A percentile compares a stretch with the other conserved stretches of the same genome.
Conservation (phyloP, 83 land plant genomes). For the Picea mariana region DNA sequence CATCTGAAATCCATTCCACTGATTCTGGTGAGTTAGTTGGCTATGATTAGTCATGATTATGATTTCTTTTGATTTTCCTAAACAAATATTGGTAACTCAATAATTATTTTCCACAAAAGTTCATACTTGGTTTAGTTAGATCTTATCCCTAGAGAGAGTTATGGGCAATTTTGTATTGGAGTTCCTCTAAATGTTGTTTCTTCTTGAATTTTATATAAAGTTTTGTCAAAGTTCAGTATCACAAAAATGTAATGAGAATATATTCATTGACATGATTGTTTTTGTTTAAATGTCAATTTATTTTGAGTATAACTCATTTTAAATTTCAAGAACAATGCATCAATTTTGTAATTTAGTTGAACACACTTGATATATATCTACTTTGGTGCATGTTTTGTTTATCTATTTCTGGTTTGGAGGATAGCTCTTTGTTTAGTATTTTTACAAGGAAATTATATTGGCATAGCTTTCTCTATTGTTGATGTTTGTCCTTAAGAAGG, state of each 20-base stretch:
- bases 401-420: not conserved
- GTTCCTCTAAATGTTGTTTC: not conserved
- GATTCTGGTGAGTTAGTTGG: conserved; percentile 49
- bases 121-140: not conserved
- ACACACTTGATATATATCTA: not conserved
- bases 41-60: not conserved
- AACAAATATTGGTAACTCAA: not conserved
- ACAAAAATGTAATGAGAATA: too few species aligned
- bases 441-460: not conserved
- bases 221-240: too few species aligned
- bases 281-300: too few species aligned
- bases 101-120: not conserved
- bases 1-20: conserved; percentile 86
- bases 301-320: too few species aligned
- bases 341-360: not conserved
- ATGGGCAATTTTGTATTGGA: not conserved
- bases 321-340: too few species aligned
- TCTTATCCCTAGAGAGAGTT: not conserved
- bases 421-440: not conserved
- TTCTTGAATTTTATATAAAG: too few species aligned
- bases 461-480: not conserved
- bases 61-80: not conserved
- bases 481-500: conserved; percentile 54
- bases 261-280: too few species aligned
- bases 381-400: not conserved